Evolutionary conservation across 805 yeast genomes (phyloP).

Genomic region (Kodamaea leandrae): DNA sequence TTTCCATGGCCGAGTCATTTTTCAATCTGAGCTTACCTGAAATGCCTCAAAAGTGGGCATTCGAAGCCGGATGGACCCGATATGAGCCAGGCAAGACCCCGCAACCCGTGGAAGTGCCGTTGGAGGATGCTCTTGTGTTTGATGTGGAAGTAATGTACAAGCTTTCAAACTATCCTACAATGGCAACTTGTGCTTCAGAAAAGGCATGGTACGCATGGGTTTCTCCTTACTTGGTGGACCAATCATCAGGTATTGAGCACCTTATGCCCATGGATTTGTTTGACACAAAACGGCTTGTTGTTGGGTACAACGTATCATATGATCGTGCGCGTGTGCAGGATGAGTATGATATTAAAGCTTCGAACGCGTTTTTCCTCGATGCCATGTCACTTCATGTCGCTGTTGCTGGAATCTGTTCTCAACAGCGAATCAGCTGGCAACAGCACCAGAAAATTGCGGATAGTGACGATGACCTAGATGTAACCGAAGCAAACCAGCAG

Average conservation of each 20-base stretch:
- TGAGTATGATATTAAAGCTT: slow-evolving; percentile 66
- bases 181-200: slow-evolving; percentile 76
- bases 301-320: slow-evolving; percentile 89
- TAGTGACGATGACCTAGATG: slow-evolving; percentile 16
- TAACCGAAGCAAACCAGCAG: slow-evolving; percentile 18
- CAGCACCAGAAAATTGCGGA: slow-evolving; percentile 47
- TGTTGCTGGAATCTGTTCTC: slow-evolving; percentile 85
- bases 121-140: slow-evolving; percentile 71
- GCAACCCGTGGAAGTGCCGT: slow-evolving; percentile 60
- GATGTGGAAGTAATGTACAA: slow-evolving; percentile 89
- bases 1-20: slow-evolving; percentile 48
- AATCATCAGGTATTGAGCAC: slow-evolving; percentile 40
- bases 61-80: slow-evolving; percentile 76
- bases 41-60: slow-evolving; percentile 57
- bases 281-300: slow-evolving; percentile 51
- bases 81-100: slow-evolving; percentile 60
- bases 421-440: slow-evolving; percentile 79
- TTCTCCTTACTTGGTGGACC: slow-evolving; percentile 69
- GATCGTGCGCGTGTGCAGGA: slow-evolving; percentile 86
- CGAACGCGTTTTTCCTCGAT: slow-evolving; percentile 80
- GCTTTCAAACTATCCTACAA: slow-evolving; percentile 65
- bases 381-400: slow-evolving; percentile 94
- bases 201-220: slow-evolving; percentile 95
- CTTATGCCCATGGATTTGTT: slow-evolving; percentile 70
- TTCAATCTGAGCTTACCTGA: slow-evolving; percentile 27